Evolutionary conservation across 2,329 filamentous ascomycete genomes (phyloP).

Genomic region (Alternaria incomplexa): DNA sequence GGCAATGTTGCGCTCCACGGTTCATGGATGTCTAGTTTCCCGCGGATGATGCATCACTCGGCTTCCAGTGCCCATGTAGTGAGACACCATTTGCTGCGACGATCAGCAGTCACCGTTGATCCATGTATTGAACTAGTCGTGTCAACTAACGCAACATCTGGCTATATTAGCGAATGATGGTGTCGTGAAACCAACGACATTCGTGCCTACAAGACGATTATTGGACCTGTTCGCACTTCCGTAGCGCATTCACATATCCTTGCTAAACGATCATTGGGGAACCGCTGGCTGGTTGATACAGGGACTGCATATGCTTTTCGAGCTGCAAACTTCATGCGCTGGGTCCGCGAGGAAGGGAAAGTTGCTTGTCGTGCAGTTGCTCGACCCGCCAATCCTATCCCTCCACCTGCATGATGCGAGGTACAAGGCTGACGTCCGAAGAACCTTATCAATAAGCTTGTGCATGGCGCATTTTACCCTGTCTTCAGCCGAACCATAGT

Average conservation of each 20-base stretch:
- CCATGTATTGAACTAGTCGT: background rate
- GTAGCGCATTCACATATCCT: background rate
- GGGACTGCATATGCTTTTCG: background rate
- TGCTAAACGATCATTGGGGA: background rate
- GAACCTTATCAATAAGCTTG: background rate
- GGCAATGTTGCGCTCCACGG: background rate
- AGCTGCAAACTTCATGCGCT: background rate
- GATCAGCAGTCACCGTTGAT: background rate
- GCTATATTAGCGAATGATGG: background rate
- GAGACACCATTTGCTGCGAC: background rate
- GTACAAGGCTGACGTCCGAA: background rate
- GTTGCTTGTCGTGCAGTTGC: background rate
- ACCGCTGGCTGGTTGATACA: background rate
- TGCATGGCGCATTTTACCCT: background rate
- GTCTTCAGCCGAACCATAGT: background rate
- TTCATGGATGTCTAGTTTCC: background rate
- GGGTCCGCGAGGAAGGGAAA: background rate
- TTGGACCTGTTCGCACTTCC: background rate
- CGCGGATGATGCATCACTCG: background rate
- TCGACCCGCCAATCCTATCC: background rate
- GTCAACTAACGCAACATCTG: background rate
- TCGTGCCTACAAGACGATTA: background rate
- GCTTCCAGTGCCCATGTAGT: background rate
- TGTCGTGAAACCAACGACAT: background rate
- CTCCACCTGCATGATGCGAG: background rate